Evolutionary conservation across 2,329 filamentous ascomycete species (phyloP), one percentile per base, ranked within the genome.

Genomic region (Domatiomyces globalis): DNA sequence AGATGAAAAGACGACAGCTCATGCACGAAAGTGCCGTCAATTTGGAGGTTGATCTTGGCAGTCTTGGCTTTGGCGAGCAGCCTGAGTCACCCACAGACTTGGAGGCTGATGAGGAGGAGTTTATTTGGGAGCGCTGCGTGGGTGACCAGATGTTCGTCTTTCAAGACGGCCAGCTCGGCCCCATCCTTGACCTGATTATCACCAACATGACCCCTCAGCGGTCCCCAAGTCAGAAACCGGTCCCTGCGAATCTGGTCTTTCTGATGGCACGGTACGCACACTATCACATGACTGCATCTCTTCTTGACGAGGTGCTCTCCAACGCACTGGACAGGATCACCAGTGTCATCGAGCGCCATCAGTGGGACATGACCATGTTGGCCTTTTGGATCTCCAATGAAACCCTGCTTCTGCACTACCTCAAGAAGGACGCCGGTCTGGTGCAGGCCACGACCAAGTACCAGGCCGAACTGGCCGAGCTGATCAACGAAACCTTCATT

Each of bases 111-210:
- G 80, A 83, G 51, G 89, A 94, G 63, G 92, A 96, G 57, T 98
- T 98, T 62, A 84, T 95, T 54, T 98, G 92, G 92, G 85, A 85
- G 57, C 78, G 85, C 61, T 98, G 92, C 67, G 74, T 95, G 47
- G 87, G 95, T 65, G 92, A 98, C 65, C 92, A 98, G 66, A 98
- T 98, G 92, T 98, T 98, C 65, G 92, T 98, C 39, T 98, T 98
- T 66, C 92, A 98, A 66, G 90, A 96, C 60, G 84, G 80, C 64
- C 90, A 98, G 64, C 77, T 98, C 49, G 85, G 90, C 53, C 82
- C 84, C 53, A 95, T 98, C 62, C 77, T 98, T 59, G 85, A 95
- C 64, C 92, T 96, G 51, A 82, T 96, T 64, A 94, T 98, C 64
- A 96, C 90, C 55, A 90, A 92, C 63, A 96, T 98, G 92, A 94